Evolutionary conservation across 306 rosid species (phyloP), one percentile per base, ranked within the genome.

Genomic region (Prosopis cineraria): DNA sequence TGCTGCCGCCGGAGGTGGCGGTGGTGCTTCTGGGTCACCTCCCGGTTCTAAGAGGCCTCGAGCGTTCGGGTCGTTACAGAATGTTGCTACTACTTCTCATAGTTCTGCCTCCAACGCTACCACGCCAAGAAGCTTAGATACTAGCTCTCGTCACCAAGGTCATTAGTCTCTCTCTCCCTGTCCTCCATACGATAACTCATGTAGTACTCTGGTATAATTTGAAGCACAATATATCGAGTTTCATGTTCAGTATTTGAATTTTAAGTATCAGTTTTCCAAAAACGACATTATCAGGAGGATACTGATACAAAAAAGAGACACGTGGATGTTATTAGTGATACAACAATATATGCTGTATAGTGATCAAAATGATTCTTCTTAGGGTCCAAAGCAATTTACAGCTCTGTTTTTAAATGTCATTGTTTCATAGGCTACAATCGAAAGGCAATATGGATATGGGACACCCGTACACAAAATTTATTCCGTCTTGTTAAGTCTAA

Each of bases 101-200:
- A 85, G 93, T 60, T 87, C 91, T 17, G 80, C 79, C 22, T 84
- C 91, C 34, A 89, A 83, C 58, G 89, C 85, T 74, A 67, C 82
- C 58, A 79, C 85, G 3, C 75, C 89, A 17, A 84, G 88, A 75
- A 90, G 88, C 75, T 74, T 84, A 4, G 90, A 84, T 33, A 81
- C 84, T 24, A 80, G 65, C 75, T 87, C 88, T 77, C 76, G 47
- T 76, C 89, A 84, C 60, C 96, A 90, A 83, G 96, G 96, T 90
- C 3, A 17, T 74, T 68, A n/a, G 4, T 1, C 65, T 39, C 50
- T 47, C 74, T 59, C 56, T 12, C 60, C 40, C 47, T 39, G 20
- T 2, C 7, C 37, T 30, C 64, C 9, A 9, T 39, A 8, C n/a
- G 55, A 48, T 17, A 17, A 48, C 5, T 5, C 13, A n/a, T 50